Conservation (phyloP, 2,329 filamentous ascomycete genomes). For the Neopestalotiopsis sp. region DNA sequence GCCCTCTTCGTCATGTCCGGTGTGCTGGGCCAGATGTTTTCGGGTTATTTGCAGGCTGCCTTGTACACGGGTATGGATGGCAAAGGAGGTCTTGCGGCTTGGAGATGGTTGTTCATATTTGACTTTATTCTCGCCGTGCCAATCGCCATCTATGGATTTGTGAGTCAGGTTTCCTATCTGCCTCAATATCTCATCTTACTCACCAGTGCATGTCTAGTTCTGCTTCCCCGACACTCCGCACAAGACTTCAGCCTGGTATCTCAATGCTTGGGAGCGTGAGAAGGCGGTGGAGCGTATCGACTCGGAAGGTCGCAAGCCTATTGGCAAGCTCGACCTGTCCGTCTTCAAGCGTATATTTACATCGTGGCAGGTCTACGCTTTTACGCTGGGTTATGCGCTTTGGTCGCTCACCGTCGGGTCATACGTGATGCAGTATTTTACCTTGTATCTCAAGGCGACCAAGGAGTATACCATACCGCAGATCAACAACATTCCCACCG, state of each 20-base stretch:
- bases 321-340: slow-evolving; percentile 40
- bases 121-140: slow-evolving; percentile 36
- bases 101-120: slow-evolving; percentile 53
- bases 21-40: slow-evolving; percentile 44
- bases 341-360: slow-evolving; percentile 43
- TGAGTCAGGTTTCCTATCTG: slow-evolving; percentile 3
- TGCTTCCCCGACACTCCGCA: slow-evolving; percentile 49
- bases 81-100: slow-evolving; percentile 41
- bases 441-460: slow-evolving; percentile 44
- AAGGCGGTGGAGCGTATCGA: slow-evolving; percentile 73
- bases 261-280: slow-evolving; percentile 61
- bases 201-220: slow-evolving; percentile 25
- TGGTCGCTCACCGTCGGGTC: slow-evolving; percentile 44
- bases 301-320: slow-evolving; percentile 48
- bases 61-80: slow-evolving; percentile 46
- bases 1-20: slow-evolving; percentile 46
- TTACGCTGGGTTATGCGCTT: slow-evolving; percentile 43
- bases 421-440: slow-evolving; percentile 46
- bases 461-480: slow-evolving; percentile 40
- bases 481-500: slow-evolving; percentile 51
- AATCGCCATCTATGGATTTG: slow-evolving; percentile 22
- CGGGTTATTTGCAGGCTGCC: slow-evolving; percentile 47
- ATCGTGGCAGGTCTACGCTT: slow-evolving; percentile 51
- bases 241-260: slow-evolving; percentile 45
- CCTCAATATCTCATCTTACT: neutral